These are phyloP conservation scores for Ogataea dorogensis DNA, from an alignment of 805 yeast genomes.

Conservation along the genomic window DNA sequence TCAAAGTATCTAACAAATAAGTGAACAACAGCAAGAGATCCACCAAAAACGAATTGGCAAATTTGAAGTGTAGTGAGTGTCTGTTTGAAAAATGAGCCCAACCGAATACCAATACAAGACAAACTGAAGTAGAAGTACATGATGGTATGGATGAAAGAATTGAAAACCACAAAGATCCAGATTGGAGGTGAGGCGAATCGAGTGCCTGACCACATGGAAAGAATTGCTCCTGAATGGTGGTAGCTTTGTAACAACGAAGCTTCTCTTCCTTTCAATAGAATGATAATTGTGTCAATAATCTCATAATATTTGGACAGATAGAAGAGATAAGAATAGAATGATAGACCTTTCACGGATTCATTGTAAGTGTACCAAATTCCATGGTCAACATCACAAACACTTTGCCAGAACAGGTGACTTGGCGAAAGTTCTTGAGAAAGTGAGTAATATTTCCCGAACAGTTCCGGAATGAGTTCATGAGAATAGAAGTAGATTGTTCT, in stretches of 20 bases:
- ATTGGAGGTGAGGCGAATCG: constrained; percentile 70
- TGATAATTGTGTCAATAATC: constrained; percentile 65
- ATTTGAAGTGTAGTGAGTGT: constrained; percentile 66
- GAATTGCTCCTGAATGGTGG: constrained; percentile 78
- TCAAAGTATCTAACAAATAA: constrained; percentile 60
- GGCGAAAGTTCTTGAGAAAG: constrained; percentile 15
- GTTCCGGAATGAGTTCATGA: constrained; percentile 29
- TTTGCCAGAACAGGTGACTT: constrained; percentile 53
- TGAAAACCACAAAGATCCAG: constrained; percentile 78
- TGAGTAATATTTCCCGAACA: constrained; percentile 27
- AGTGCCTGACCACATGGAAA: constrained; percentile 79
- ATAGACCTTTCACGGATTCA: constrained; percentile 40
- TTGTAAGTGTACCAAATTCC: constrained; percentile 51
- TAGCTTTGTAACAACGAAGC: constrained; percentile 67
- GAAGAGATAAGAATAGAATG: constrained; percentile 62
- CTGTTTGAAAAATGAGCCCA: constrained; percentile 57
- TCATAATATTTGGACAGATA: constrained; percentile 72
- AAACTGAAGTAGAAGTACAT: constrained; percentile 71
- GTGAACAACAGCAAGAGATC: constrained; percentile 63
- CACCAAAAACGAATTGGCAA: constrained; percentile 66
- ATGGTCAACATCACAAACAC: constrained; percentile 57
- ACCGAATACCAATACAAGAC: constrained; percentile 54
- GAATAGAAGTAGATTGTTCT: constrained; percentile 46
- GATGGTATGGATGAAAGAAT: constrained; percentile 72
- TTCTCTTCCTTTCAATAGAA: constrained; percentile 64